Conservation (phyloP, 768 basidiomycete genomes). For the Tubosaeta sp. region DNA sequence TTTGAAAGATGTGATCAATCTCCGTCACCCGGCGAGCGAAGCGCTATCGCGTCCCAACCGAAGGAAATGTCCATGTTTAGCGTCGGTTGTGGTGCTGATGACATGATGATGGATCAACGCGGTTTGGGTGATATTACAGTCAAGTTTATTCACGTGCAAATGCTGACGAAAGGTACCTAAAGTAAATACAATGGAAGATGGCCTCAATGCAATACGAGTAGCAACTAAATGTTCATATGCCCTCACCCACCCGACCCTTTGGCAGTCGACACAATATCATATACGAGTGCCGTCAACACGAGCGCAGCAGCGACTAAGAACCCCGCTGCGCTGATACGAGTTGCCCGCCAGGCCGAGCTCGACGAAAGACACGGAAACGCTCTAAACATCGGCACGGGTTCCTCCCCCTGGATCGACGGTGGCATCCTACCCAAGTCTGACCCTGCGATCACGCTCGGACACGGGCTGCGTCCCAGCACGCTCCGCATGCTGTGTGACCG, state of each 20-base stretch:
- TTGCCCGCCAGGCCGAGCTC: slow-evolving; percentile 6
- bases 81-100: no score
- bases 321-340: slow-evolving; percentile 7
- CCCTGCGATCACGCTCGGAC: slow-evolving; percentile 1
- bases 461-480: slow-evolving; percentile 3
- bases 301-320: slow-evolving; percentile 3
- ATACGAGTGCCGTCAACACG: slow-evolving; percentile 17
- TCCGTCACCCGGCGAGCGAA: no score
- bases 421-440: neutral
- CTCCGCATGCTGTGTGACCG: slow-evolving; percentile 6
- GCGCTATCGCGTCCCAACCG: no score
- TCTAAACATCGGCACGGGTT: slow-evolving; percentile 4
- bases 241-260: neutral
- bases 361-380: slow-evolving; percentile 12
- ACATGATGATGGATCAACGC: no score
- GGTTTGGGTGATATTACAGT: no score
- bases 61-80: no score
- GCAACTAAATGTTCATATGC: neutral
- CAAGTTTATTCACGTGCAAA: no score
- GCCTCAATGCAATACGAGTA: neutral
- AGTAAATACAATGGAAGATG: neutral
- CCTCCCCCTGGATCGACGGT: neutral
- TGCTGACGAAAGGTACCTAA: neutral
- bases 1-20: no score
- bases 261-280: slow-evolving; percentile 9